Percentiles rank a stretch among this genome's conserved stretches.
phyloP scores from a whole-genome alignment of 192 early-diverging fungal species.

The Geranomyces michiganensis region DNA sequence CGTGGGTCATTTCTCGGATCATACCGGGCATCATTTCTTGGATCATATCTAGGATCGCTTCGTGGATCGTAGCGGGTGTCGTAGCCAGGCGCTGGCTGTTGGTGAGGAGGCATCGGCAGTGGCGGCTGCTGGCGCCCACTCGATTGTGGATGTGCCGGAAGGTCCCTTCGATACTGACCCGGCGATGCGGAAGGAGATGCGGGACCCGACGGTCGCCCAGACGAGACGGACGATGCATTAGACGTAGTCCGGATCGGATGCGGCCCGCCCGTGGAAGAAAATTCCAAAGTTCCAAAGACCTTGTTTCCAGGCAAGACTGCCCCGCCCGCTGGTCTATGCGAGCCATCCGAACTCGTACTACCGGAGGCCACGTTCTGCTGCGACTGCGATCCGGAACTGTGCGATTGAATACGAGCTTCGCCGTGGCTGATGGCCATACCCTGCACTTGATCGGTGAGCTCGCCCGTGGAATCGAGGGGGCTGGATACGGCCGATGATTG shows the following conservation, averaged over 20 bases:
- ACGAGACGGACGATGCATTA: constrained; percentile 3
- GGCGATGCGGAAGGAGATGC: constrained; percentile 20
- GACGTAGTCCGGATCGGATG: constrained; percentile 4
- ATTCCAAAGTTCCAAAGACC: too few relatives aligned
- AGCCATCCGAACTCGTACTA: too few relatives aligned
- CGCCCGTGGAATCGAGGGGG: not conserved
- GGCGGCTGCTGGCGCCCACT: not conserved
- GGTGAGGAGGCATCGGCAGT: not conserved
- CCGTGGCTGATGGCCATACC: not conserved
- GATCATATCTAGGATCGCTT: not conserved
- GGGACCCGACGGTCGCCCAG: not conserved
- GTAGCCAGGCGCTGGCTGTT: not conserved
- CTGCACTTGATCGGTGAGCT: not conserved
- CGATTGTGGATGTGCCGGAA: not conserved
- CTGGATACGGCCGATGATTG: not conserved
- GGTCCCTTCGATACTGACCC: constrained; percentile 11
- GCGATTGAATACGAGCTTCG: not conserved
- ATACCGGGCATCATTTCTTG: too few relatives aligned
- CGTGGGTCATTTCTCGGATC: too few relatives aligned
- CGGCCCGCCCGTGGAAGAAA: not conserved
- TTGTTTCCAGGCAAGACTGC: too few relatives aligned
- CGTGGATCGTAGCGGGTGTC: not conserved
- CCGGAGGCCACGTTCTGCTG: too few relatives aligned
- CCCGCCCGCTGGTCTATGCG: too few relatives aligned
- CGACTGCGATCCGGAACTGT: too few relatives aligned